Conservation (phyloP, 352 stramenopile species). For the Pythium dissotocum region DNA sequence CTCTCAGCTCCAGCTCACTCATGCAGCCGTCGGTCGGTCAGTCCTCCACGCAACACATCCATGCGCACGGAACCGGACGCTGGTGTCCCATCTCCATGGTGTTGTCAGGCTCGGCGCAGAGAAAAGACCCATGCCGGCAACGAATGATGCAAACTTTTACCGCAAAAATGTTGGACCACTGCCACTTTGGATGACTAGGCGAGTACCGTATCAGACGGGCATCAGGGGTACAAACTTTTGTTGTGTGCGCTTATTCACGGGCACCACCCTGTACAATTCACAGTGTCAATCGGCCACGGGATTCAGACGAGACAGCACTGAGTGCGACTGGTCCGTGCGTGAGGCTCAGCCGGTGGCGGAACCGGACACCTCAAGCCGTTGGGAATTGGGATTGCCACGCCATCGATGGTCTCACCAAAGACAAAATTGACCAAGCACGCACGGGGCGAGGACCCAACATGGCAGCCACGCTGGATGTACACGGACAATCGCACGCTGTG, state of each 20-base stretch:
- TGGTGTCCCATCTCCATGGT: not conserved
- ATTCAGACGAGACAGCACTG: not conserved
- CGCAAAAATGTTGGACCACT: not conserved
- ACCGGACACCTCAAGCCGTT: no score
- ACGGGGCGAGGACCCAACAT: no score
- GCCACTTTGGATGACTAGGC: not conserved
- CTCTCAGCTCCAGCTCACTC: not conserved
- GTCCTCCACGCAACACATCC: constrained; percentile 1
- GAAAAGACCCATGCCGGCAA: not conserved
- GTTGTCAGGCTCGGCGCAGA: not conserved
- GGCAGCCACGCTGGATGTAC: no score
- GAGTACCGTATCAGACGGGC: no score
- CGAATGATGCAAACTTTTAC: not conserved
- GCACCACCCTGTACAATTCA: not conserved
- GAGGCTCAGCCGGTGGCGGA: not conserved
- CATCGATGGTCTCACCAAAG: not conserved
- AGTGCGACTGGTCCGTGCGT: not conserved
- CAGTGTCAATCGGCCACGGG: not conserved
- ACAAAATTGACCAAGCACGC: no score
- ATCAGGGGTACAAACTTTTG: not conserved
- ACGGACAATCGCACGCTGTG: not conserved
- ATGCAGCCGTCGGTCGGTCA: not conserved
- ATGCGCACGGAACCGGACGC: not conserved
- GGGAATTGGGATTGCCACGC: not conserved
- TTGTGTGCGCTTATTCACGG: not conserved